Conservation (phyloP, 306 rosid genomes). For the Ceratonia siliqua region DNA sequence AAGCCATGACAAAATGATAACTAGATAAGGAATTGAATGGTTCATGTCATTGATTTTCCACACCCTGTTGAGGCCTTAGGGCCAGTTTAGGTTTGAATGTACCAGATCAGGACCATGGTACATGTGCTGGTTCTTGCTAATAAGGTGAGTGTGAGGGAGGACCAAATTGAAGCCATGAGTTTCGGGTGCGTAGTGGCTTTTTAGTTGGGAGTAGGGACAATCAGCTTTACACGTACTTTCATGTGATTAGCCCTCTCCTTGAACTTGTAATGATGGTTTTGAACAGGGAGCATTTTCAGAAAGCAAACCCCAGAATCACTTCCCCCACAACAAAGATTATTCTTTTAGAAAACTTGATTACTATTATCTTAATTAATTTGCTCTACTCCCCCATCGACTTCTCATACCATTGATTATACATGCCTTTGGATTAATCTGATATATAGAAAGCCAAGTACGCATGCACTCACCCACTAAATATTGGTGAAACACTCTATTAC, state of each 20-base stretch:
- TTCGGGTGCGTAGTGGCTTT: constrained; percentile 46
- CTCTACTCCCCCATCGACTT: constrained; percentile 29
- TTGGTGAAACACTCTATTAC: not conserved
- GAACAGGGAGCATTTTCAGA: constrained; percentile 36
- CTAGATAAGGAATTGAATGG: not conserved
- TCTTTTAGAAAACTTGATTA: constrained; percentile 49
- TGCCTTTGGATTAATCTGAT: not conserved
- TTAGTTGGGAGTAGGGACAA: constrained; percentile 50
- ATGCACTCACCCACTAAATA: not conserved
- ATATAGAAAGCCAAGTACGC: not conserved
- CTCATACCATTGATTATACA: constrained; percentile 3
- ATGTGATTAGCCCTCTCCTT: constrained; percentile 51
- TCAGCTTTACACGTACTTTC: constrained; percentile 59
- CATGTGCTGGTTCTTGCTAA: not conserved
- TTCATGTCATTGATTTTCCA: not conserved
- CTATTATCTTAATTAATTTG: constrained; percentile 23
- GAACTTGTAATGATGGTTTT: constrained; percentile 51
- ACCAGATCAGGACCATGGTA: not conserved
- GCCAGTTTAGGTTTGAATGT: not conserved
- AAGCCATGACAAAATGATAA: not conserved
- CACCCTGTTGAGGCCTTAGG: not conserved
- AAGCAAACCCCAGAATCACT: constrained; percentile 35
- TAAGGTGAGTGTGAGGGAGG: constrained; percentile 26
- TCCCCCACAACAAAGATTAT: constrained; percentile 42
- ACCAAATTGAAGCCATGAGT: constrained; percentile 54